Base-by-base conservation (phyloP, 2,329 filamentous ascomycete species). In the Graphiopsis chlorocephala region DNA sequence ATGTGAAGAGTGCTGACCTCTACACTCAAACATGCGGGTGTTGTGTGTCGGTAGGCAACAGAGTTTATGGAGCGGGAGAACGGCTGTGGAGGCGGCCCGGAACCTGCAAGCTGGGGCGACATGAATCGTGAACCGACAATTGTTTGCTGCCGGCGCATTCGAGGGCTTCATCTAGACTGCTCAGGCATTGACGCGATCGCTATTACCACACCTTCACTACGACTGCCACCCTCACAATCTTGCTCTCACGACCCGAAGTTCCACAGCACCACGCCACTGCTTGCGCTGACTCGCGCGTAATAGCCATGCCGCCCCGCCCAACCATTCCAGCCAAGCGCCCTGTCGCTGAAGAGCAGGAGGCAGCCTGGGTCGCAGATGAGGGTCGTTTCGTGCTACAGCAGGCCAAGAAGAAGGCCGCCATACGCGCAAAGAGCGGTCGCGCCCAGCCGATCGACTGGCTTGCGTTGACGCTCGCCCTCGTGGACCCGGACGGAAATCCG, bases 341-440 rank as follows among this genome's bases (percentile, higher is more conserved):
- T 14, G 76, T 78, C 17, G 78, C 78, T 20, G 80, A 82, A 66
- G 80, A 79, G 38, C 78, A 81, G 67, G 82, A 84, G 71, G 80
- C 79, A 64, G 80, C 81, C 25, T 99, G 95, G 84, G 91, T 98
- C 23, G 91, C 94, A 61, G 91, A 96, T 72, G 95, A 99, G 78
- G 95, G 99, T 80, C 89, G 90, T 69, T 99, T 99, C 74, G 95
- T 98, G 64, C 82, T 99, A 73, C 93, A 93, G 78, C 95, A 99
- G 79, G 90, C 94, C 55, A 99, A 98, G 84, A 98, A 96, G 82
- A 98, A 97, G 82, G 94, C 95, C 48, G 91, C 93, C 69, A 96
- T 99, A 71, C 90, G 95, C 47, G 93, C 98, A 53, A 91, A 93
- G 71, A 93, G 96, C 77, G 90, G 91, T 12, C 88, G 96, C 70